phyloP scores from a whole-genome alignment of 257 asterid genomes.

The Cordia subcordata region DNA sequence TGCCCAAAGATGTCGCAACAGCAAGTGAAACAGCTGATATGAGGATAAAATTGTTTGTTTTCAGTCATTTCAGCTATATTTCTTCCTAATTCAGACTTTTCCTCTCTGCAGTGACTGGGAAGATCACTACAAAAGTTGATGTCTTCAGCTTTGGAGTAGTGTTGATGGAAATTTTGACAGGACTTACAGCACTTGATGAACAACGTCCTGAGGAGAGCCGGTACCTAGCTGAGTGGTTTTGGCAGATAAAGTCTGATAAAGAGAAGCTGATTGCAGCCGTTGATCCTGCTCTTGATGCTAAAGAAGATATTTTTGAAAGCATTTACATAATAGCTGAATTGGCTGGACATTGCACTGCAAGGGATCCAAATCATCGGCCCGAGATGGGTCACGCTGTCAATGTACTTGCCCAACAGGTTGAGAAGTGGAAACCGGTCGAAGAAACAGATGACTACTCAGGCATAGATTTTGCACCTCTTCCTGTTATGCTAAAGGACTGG shows the following conservation, averaged over 20 bases:
- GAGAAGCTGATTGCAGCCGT: constrained; percentile 41
- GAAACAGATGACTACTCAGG: constrained; percentile 32
- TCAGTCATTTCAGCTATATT: background rate
- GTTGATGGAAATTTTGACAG: constrained; percentile 70
- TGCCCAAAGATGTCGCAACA: too few species aligned
- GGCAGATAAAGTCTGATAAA: constrained; percentile 47
- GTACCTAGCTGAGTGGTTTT: constrained; percentile 70
- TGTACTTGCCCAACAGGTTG: constrained; percentile 46
- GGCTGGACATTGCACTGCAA: constrained; percentile 77
- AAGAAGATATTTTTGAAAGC: constrained; percentile 40
- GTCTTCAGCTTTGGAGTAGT: constrained; percentile 86
- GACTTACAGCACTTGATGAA: constrained; percentile 63
- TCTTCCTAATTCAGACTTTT: background rate
- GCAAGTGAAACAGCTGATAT: background rate
- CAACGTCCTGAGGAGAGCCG: constrained; percentile 62
- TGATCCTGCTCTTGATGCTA: constrained; percentile 49
- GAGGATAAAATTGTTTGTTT: background rate
- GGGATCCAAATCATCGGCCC: constrained; percentile 71
- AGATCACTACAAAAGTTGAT: constrained; percentile 71
- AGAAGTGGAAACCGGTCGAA: constrained; percentile 58
- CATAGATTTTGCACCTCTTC: constrained; percentile 42
- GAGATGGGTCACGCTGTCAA: constrained; percentile 74
- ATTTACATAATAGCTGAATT: constrained; percentile 42
- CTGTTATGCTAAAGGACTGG: constrained; percentile 68
- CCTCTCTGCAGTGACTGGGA: constrained; percentile 55